Base-by-base conservation (phyloP, 1,284 basidiomycete genomes). In the Cutaneotrichosporon dermatis region DNA sequence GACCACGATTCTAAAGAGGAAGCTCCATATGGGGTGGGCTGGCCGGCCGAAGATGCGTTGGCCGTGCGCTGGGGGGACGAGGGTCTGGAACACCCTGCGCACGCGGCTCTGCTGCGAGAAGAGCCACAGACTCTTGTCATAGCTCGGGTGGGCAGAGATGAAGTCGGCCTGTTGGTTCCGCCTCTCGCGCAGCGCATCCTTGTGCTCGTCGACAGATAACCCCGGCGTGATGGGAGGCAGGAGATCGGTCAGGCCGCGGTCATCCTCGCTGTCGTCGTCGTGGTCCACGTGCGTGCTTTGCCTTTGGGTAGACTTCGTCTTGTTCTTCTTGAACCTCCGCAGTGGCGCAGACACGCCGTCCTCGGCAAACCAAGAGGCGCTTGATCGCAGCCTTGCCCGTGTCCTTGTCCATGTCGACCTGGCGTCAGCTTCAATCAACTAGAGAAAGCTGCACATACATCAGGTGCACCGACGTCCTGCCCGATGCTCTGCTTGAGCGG, bases 91-190 rank as follows among this genome's bases (percentile, higher is more conserved):
- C 58, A 88, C 76, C 54, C 82, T 83, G 0, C 95, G 87, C 45
- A 96, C 51, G 4, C 79, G 76, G 66, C 89, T 93, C 67, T 84
- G 84, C 77, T 96, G 92, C 3, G 88, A 86, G 73, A 98, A 89
- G 8, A 96, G 66, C 87, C 91, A 97, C 67, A 97, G 88, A 0
- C 90, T 86, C 70, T 87, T 88, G 78, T 98, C 95, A 70, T 90
- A 99, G 0, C 87, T 85, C 0, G 95, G 92, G 78, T 98, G 89
- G 49, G 88, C 84, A 2, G 85, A 85, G 66, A 98, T 96, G 73
- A 96, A 92, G 65, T 91, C 89, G 0, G 89, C 88, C 70, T 88
- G 89, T 70, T 85, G 85, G 11, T 89, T 89, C n/a, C 86, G 83
- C 8, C 84, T 84, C 74, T 96, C 90, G 58, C 86, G 83, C 43